phyloP scores from a whole-genome alignment of 495 filamentous ascomycete genomes.

The Collariella sp. region DNA sequence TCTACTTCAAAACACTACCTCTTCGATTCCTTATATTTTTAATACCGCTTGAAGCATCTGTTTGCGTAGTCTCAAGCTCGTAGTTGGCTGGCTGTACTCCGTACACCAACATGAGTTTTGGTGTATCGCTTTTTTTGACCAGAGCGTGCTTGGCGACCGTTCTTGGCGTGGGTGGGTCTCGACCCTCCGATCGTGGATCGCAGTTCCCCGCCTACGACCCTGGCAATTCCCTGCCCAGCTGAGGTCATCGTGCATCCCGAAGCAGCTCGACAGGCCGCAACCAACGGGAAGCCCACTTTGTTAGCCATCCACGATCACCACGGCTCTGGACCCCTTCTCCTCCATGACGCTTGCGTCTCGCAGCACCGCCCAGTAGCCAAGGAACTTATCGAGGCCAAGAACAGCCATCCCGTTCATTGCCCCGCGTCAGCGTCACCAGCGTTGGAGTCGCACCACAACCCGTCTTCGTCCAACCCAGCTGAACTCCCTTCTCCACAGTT shows the following conservation, averaged over 20 bases:
- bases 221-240: conserved; percentile 2
- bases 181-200: too few relatives aligned
- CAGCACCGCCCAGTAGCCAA: neutral
- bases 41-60: too few relatives aligned
- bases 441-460: conserved; percentile 6
- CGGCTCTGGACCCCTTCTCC: neutral
- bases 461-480: conserved; percentile 16
- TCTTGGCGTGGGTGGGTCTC: too few relatives aligned
- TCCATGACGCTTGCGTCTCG: neutral
- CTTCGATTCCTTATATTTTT: too few relatives aligned
- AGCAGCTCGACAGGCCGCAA: neutral
- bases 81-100: too few relatives aligned
- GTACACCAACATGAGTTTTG: too few relatives aligned
- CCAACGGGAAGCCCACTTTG: neutral
- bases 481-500: conserved; percentile 6
- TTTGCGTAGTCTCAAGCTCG: too few relatives aligned
- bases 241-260: neutral
- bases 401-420: conserved; percentile 12
- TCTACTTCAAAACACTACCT: too few relatives aligned
- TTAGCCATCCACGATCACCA: neutral
- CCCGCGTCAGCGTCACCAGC: neutral
- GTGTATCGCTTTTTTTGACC: too few relatives aligned
- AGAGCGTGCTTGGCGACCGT: too few relatives aligned
- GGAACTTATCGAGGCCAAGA: neutral
- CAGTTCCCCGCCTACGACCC: neutral